Conservation (phyloP, 441 rosid genomes). For the Isatis lusitanica region DNA sequence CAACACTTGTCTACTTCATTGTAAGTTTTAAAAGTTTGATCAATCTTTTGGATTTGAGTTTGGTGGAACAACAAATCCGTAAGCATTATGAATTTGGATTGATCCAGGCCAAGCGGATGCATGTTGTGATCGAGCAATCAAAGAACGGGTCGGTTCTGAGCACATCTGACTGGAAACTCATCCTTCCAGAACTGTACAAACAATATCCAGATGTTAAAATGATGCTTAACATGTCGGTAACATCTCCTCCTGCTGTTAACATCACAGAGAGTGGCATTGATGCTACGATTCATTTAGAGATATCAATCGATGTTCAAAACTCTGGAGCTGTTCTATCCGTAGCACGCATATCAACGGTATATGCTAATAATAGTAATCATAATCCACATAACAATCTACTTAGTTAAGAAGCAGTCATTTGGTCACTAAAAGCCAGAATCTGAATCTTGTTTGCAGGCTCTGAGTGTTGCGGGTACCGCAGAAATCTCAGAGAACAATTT, state of each 20-base stretch:
- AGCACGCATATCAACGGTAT: constrained; percentile 67
- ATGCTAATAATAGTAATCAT: constrained; percentile 18
- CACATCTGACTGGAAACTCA: constrained; percentile 71
- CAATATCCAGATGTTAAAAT: constrained; percentile 63
- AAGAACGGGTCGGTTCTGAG: constrained; percentile 59
- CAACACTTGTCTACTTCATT: constrained; percentile 64
- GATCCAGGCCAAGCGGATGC: constrained; percentile 69
- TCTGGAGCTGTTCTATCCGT: constrained; percentile 54
- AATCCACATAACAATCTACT: constrained; percentile 4
- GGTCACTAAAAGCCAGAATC: neutral
- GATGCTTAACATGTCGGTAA: constrained; percentile 52
- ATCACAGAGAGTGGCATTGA: constrained; percentile 44
- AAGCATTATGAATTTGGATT: constrained; percentile 21
- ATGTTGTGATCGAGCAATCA: constrained; percentile 49
- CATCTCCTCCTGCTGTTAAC: constrained; percentile 63
- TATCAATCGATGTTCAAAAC: constrained; percentile 56
- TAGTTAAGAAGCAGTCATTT: neutral
- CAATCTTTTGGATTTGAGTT: neutral
- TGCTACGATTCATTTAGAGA: constrained; percentile 55
- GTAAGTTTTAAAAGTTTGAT: constrained; percentile 46
- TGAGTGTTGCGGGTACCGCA: constrained; percentile 54
- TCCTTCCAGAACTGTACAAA: constrained; percentile 66
- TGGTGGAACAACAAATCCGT: constrained; percentile 1
- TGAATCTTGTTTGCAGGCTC: constrained; percentile 44
- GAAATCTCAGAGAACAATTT: constrained; percentile 51